Evolutionary conservation across 2,329 filamentous ascomycete genomes (phyloP), one percentile per base, ranked within the genome.

Genomic region (Paradendryphiella salina): DNA sequence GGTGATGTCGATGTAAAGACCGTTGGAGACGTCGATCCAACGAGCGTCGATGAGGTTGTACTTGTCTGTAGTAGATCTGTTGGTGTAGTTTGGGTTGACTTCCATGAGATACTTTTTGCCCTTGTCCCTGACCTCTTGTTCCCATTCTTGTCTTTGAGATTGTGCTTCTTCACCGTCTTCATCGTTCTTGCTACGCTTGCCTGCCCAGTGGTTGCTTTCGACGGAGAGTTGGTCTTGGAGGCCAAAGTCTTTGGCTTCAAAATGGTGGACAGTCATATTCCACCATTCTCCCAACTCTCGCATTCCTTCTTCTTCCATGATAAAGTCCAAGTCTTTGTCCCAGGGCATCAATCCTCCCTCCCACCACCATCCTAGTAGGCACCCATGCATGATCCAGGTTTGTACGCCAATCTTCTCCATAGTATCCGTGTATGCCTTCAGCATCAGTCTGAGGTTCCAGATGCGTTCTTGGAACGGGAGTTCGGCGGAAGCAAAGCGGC

Each of bases 331-430:
- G 58, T 85, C 82, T 10, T 78, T 79, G 63, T 85, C 83, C 82
- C 83, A 85, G 2, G 82, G 82, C 69, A 85, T 77, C 60, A 84
- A 79, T 63, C 78, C 77, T 45, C 79, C 75, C 58, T 84, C 84
- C 83, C 83, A 85, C 78, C 80, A 85, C 82, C 83, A 85, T 29
- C 82, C 81, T 13, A 85, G 71, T 33, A 85, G 69, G 5, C 79
- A 80, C 10, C 83, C 82, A 58, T 85, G 83, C 80, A 85, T 84
- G 49, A 85, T 79, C 82, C 82, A 85, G 7, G 82, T 85, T 57
- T 83, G 79, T 3, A 79, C 78, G 11, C 80, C 79, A 26, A 85
- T 76, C 42, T 79, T 75, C 34, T 76, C 70, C 82, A 85, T 85
- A 5, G 80, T 81, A 1, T 74, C 69, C 2, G 84, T 73, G 59